phyloP scores from a whole-genome alignment of 2,329 filamentous ascomycete species.

The Chalaropsis thielavioides region DNA sequence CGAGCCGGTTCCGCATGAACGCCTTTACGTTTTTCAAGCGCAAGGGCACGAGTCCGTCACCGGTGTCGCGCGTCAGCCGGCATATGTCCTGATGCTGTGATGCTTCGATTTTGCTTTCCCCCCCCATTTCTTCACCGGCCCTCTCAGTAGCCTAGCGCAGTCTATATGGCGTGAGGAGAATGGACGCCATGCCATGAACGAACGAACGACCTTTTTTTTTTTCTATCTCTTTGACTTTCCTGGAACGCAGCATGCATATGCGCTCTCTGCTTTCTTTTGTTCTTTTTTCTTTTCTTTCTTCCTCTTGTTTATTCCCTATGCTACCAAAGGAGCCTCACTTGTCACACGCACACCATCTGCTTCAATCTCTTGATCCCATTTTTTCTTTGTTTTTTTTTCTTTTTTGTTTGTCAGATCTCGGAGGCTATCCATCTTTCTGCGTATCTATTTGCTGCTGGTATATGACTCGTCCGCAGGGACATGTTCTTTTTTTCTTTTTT shows the following conservation, averaged over 20 bases:
- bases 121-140: too few relatives aligned
- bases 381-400: neutral
- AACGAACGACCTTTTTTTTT: neutral
- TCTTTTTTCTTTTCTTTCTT: neutral
- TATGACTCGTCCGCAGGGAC: slow-evolving; percentile 16
- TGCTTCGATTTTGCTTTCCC: too few relatives aligned
- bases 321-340: neutral
- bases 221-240: slow-evolving; percentile 5
- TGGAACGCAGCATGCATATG: neutral
- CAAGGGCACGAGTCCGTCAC: slow-evolving; percentile 28
- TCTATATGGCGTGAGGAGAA: too few relatives aligned
- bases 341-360: neutral
- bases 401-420: slow-evolving; percentile 10
- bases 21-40: slow-evolving; percentile 42
- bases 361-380: neutral
- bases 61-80: slow-evolving; percentile 9
- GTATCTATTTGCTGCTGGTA: slow-evolving; percentile 15
- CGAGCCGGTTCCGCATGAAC: slow-evolving; percentile 50
- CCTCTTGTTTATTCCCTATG: neutral
- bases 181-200: neutral
- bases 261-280: too few relatives aligned
- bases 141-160: too few relatives aligned
- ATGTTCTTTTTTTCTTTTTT: neutral
- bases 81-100: neutral
- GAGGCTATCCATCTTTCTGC: slow-evolving; percentile 9